Conservation (phyloP, 352 stramenopile genomes). For the Pythium sp. region DNA sequence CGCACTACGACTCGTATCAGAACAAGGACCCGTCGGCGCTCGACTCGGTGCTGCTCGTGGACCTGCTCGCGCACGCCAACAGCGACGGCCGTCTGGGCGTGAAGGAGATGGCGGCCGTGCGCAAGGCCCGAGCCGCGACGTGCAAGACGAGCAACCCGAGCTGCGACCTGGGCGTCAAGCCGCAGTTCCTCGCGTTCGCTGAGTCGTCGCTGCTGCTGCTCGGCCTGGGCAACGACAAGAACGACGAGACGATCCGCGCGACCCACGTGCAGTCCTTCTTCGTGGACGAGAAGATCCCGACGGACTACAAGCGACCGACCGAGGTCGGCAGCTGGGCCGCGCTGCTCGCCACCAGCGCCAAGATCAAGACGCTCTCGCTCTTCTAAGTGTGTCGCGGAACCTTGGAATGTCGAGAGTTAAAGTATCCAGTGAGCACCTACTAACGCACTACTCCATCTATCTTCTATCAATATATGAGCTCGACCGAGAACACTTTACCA, state of each 20-base stretch:
- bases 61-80: constrained; percentile 17
- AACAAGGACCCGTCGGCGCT: constrained; percentile 21
- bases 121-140: constrained; percentile 9
- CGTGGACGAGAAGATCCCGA: constrained; percentile 28
- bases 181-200: constrained; percentile 23
- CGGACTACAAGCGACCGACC: constrained; percentile 21
- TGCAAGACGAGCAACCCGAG: constrained; percentile 20
- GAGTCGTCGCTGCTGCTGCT: constrained; percentile 32
- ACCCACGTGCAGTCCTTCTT: constrained; percentile 25
- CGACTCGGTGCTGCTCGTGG: constrained; percentile 12
- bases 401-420: background rate
- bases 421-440: too few species aligned
- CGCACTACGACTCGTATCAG: constrained; percentile 29
- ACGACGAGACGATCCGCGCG: constrained; percentile 19
- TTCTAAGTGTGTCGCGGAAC: background rate
- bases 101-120: constrained; percentile 5
- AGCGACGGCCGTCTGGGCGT: constrained; percentile 5
- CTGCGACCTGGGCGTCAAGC: constrained; percentile 20
- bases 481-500: too few species aligned
- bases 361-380: constrained; percentile 17
- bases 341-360: constrained; percentile 15
- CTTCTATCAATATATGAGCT: too few species aligned
- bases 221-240: constrained; percentile 17
- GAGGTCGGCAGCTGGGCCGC: constrained; percentile 16
- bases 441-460: too few species aligned